Evolutionary conservation across 345 rosid genomes (phyloP).

Genomic region (Turritis glabra): DNA sequence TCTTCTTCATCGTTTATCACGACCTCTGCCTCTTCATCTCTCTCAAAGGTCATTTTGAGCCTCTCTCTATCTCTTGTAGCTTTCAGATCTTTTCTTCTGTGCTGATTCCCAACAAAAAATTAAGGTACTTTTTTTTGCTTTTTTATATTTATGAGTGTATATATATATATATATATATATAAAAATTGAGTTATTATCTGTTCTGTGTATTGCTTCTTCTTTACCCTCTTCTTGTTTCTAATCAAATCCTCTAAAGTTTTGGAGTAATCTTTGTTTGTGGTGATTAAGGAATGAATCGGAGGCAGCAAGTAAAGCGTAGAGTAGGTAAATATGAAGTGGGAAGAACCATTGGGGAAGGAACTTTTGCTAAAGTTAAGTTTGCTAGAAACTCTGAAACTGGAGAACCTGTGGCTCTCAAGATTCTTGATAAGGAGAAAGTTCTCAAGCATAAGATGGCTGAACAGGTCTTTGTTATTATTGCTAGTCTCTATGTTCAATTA

Average conservation of each 20-base stretch:
- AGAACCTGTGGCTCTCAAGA: conserved; percentile 87
- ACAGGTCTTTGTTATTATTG: conserved; percentile 54
- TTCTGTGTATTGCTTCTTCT: conserved; percentile 11
- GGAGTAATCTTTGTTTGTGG: background rate
- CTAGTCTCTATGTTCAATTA: background rate
- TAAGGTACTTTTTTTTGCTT: conserved; percentile 22
- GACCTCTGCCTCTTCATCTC: conserved; percentile 37
- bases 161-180: background rate
- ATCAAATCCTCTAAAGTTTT: no score
- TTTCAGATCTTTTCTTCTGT: conserved; percentile 19
- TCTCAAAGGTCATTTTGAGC: conserved; percentile 22
- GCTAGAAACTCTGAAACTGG: conserved; percentile 88
- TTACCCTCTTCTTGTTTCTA: background rate
- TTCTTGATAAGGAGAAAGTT: conserved; percentile 95
- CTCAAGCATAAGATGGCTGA: conserved; percentile 96
- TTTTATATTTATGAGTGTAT: no score
- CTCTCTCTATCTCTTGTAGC: conserved; percentile 15
- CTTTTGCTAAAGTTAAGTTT: conserved; percentile 97
- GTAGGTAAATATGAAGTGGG: conserved; percentile 96
- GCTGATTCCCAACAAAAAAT: background rate
- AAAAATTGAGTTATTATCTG: background rate
- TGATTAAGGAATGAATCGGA: conserved; percentile 27
- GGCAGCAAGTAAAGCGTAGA: conserved; percentile 60
- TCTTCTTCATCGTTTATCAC: conserved; percentile 10
- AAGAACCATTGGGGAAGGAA: conserved; percentile 95